These are phyloP conservation scores for button mushroom (Agaricus bisporus) DNA, from an alignment of 768 basidiomycete genomes.

Conservation along the genomic window DNA sequence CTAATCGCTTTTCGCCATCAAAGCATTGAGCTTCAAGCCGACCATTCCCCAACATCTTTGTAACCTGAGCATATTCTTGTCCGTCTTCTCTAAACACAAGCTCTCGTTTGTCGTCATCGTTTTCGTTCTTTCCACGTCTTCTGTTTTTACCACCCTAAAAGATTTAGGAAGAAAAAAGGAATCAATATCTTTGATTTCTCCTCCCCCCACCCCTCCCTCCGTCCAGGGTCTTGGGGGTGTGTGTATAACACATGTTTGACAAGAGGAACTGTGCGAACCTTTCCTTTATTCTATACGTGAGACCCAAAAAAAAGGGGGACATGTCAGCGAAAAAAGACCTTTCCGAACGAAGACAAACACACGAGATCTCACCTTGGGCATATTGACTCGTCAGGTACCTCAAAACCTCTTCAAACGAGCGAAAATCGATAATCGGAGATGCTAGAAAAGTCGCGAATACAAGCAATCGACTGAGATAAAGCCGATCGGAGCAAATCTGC, in stretches of 20 bases:
- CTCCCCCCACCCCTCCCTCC: no score
- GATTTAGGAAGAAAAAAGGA: no score
- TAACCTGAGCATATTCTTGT: slow-evolving; percentile 98
- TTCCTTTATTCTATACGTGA: slow-evolving; percentile 8
- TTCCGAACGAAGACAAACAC: not conserved
- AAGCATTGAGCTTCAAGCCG: slow-evolving; percentile 95
- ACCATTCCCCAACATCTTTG: slow-evolving; percentile 98
- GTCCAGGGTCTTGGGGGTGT: no score
- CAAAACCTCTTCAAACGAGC: not conserved
- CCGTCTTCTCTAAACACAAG: slow-evolving; percentile 98
- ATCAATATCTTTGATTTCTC: no score
- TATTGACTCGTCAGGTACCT: not conserved
- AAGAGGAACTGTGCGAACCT: not conserved
- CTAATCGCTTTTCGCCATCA: slow-evolving; percentile 95
- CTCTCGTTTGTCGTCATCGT: slow-evolving; percentile 98
- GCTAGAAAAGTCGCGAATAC: not conserved
- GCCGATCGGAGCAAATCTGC: not conserved
- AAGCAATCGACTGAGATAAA: not conserved
- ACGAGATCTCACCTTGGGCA: slow-evolving; percentile 8
- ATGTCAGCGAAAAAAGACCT: not conserved
- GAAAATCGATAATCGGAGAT: not conserved
- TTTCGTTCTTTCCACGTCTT: slow-evolving; percentile 99
- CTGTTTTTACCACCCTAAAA: slow-evolving; percentile 95
- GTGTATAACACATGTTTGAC: no score
- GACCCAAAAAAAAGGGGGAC: not conserved